Evolutionary conservation across 176 grass and related monocot species (phyloP).

Genomic region (bread wheat (Triticum aestivum)): DNA sequence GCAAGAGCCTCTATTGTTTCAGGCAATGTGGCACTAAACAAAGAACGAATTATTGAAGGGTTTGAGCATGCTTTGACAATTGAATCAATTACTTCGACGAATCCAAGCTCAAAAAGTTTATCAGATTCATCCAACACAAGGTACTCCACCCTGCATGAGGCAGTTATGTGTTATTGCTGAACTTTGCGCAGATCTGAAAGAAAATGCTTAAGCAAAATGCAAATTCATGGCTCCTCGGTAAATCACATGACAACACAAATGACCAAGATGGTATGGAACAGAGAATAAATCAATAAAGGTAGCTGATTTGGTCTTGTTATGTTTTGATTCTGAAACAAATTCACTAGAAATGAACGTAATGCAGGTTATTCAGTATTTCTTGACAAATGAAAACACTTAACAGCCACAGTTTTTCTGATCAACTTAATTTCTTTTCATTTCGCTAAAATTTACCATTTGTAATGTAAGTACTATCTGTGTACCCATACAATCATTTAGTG

Average conservation of each 20-base stretch:
- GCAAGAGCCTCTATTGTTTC: conserved; percentile 90
- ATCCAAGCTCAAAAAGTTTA: conserved; percentile 96
- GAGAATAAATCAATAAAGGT: not conserved
- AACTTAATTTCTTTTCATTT: not conserved
- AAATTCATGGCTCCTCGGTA: not conserved
- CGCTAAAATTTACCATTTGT: not conserved
- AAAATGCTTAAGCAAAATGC: conserved; percentile 2
- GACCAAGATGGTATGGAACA: not conserved
- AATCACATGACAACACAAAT: conserved; percentile 12
- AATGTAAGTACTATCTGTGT: not conserved
- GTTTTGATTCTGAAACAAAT: not conserved
- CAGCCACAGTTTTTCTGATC: not conserved
- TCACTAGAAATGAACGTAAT: not conserved
- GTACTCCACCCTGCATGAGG: conserved; percentile 81
- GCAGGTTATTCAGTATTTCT: not conserved
- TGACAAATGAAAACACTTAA: not conserved
- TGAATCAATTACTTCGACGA: conserved; percentile 86
- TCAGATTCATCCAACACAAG: conserved; percentile 96
- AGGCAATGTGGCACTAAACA: conserved; percentile 92
- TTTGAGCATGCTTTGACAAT: conserved; percentile 83
- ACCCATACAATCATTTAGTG: not conserved
- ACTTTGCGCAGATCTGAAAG: not conserved
- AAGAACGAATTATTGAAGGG: conserved; percentile 73
- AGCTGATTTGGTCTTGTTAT: not conserved
- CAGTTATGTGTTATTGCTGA: not conserved